Base-by-base conservation (phyloP, 2,329 filamentous ascomycete species). In the Xylaria sp. region DNA sequence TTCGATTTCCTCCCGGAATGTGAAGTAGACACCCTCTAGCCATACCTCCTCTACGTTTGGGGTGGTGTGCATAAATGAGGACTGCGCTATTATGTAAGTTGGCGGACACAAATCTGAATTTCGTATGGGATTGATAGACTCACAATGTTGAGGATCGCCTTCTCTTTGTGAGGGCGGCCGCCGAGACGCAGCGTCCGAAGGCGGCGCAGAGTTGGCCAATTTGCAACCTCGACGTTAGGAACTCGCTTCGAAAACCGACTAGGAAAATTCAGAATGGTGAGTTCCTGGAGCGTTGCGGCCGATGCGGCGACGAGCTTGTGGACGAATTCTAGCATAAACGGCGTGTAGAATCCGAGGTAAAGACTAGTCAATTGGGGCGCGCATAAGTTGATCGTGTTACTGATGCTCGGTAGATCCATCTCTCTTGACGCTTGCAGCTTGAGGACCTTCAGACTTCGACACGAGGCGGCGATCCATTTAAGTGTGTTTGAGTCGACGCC, bases 11-110 rank as follows among this genome's bases (percentile, higher is more conserved):
- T 32, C 2, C 6, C 30, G 9, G 19, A 62, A 66, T 7, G 1
- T 61, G 2, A 34, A 17, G 8, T 1, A 56, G 27, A 73, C 3
- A 36, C 59, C 27, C 6, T 76, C 72, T 1, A 77, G 7, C 74
- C 75, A 78, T 2, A 71, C 63, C 11, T 72, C 69, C 57, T 76
- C 71, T 5, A 77, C 51, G 19, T 75, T 76, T 11, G 76, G 76
- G 4, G 70, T 65, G 27, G 57, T 32, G 32, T 51, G n/a, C 57
- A 74, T 64, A 19, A 74, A 30, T 2, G 47, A 36, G 12, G 14
- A 1, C 73, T 76, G 21, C 1, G 39, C 24, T 53, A 11, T 2
- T 14, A 17, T 21, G 36, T 74, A n/a, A 75, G 70, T 57, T 34
- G 42, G 19, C 19, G 14, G 27, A 45, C 39, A n/a, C n/a, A n/a